A percentile compares a stretch with the other conserved stretches of the same genome.
Conservation (phyloP, 2,329 filamentous ascomycete species). For the Torrubiella hemipterigena region DNA sequence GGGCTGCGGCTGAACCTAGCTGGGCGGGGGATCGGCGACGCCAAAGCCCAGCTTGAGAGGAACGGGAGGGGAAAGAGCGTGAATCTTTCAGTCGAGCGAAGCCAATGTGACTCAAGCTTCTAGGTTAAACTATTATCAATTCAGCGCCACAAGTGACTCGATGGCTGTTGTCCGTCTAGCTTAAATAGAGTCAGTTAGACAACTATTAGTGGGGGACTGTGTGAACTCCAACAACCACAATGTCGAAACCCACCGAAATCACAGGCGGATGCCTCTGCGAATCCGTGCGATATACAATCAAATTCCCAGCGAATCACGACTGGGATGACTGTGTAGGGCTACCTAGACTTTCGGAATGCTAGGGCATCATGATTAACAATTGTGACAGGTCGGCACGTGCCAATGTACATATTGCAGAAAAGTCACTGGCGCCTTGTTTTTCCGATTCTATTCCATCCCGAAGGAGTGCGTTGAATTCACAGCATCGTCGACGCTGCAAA, state of each 20-base stretch:
- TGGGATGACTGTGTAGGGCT: neutral
- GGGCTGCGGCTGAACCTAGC: too few species aligned
- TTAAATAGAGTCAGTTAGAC: neutral
- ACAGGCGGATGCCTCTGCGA: neutral
- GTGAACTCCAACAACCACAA: neutral
- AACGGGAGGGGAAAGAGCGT: too few species aligned
- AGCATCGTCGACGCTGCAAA: neutral
- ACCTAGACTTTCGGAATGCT: neutral
- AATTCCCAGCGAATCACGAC: neutral
- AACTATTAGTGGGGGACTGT: neutral
- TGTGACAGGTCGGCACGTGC: neutral
- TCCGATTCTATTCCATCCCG: neutral
- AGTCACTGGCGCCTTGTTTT: neutral
- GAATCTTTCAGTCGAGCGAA: too few species aligned
- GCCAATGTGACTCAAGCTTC: too few species aligned
- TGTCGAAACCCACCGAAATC: neutral
- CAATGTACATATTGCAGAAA: conserved; percentile 1
- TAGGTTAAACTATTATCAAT: too few species aligned
- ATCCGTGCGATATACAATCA: neutral
- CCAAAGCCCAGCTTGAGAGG: too few species aligned
- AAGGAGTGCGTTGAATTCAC: neutral
- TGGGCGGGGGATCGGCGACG: too few species aligned
- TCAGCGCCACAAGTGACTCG: too few species aligned
- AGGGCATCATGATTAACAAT: neutral
- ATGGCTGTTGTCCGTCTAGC: too few species aligned